Conservation (phyloP, 352 stramenopile species). For the Globisporangium cederbergense region DNA sequence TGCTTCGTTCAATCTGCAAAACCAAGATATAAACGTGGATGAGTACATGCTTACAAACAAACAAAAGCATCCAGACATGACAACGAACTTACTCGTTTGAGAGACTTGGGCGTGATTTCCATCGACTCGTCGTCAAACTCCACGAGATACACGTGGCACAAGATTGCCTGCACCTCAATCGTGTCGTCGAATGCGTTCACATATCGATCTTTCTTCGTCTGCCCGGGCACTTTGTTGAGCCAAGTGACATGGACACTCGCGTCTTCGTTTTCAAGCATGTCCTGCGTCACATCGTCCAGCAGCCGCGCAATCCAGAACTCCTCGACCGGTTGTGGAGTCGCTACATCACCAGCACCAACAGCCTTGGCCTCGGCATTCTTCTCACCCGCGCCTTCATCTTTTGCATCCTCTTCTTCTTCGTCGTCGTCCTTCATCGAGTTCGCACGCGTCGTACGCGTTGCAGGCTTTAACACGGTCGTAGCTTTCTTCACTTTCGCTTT, state of each 20-base stretch:
- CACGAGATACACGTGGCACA: slow-evolving; percentile 66
- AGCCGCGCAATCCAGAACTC: slow-evolving; percentile 72
- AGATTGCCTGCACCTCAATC: slow-evolving; percentile 58
- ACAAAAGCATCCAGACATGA: background rate
- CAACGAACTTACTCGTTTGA: slow-evolving; percentile 31
- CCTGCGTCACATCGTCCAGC: slow-evolving; percentile 70
- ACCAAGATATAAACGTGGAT: background rate
- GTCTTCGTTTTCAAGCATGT: slow-evolving; percentile 56
- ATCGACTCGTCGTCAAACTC: slow-evolving; percentile 36
- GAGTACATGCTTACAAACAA: background rate
- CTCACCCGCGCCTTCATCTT: slow-evolving; percentile 5
- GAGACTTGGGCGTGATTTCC: slow-evolving; percentile 64
- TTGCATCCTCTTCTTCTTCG: slow-evolving; percentile 7
- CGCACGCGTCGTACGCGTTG: background rate
- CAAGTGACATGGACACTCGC: slow-evolving; percentile 53
- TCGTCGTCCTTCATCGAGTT: background rate
- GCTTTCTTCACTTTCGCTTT: slow-evolving; percentile 14
- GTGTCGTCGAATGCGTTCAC: slow-evolving; percentile 56
- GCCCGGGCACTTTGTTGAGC: slow-evolving; percentile 37
- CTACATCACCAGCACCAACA: background rate
- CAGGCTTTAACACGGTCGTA: background rate
- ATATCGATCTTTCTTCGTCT: slow-evolving; percentile 28
- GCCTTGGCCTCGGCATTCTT: background rate
- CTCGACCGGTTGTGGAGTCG: slow-evolving; percentile 14
- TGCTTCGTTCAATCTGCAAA: slow-evolving; percentile 26